Conservation (phyloP, 108 stramenopile species). For the Mayamaea pseudoterrestris region DNA sequence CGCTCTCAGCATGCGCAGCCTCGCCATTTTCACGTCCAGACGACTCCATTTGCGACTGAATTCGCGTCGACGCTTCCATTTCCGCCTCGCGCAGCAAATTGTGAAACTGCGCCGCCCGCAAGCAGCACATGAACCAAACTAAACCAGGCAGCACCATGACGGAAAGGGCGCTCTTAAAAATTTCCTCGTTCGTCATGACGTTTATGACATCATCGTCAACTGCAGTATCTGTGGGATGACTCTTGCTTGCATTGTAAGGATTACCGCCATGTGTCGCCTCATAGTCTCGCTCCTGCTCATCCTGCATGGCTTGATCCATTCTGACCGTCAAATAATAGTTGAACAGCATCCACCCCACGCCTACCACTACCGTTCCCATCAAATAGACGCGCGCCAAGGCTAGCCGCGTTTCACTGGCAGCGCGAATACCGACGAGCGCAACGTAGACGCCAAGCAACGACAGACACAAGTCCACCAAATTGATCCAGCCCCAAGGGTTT, state of each 20-base stretch:
- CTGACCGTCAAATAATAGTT: constrained; percentile 35
- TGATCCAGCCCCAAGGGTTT: neutral
- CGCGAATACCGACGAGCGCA: constrained; percentile 41
- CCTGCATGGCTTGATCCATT: constrained; percentile 12
- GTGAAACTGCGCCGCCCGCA: constrained; percentile 64
- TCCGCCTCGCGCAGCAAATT: constrained; percentile 60
- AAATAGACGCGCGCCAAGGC: constrained; percentile 43
- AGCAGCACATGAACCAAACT: constrained; percentile 62
- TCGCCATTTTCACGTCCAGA: constrained; percentile 13
- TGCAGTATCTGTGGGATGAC: neutral
- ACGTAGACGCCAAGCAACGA: constrained; percentile 58
- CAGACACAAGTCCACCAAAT: constrained; percentile 39
- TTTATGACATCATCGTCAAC: constrained; percentile 1
- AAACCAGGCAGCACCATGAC: constrained; percentile 50
- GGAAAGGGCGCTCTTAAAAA: constrained; percentile 34
- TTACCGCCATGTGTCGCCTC: neutral
- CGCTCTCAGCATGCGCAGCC: neutral
- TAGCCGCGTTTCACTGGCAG: constrained; percentile 57
- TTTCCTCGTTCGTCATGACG: constrained; percentile 18
- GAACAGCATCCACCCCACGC: constrained; percentile 42
- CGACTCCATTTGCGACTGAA: constrained; percentile 17
- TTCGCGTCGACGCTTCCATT: constrained; percentile 49
- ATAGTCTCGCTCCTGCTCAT: constrained; percentile 5
- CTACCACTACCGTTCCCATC: constrained; percentile 32
- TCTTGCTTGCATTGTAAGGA: neutral